Percentiles rank a stretch among this genome's conserved stretches.
Evolutionary conservation across 169 alveolate species (phyloP).

Genomic region (Cryptosporidium sp.): DNA sequence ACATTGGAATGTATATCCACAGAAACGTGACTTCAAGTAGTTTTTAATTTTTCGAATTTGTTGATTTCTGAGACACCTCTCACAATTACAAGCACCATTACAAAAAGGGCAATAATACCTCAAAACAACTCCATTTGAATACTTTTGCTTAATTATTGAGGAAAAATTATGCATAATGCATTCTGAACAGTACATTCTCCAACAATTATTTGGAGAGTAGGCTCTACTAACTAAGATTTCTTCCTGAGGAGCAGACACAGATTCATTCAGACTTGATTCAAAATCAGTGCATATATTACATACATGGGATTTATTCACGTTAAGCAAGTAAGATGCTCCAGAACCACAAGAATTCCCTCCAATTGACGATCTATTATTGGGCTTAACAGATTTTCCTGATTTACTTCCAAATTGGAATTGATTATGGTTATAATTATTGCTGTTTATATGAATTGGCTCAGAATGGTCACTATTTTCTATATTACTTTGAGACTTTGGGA

Average conservation of each 20-base stretch:
- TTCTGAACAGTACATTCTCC: constrained; percentile 76
- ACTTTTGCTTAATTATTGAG: constrained; percentile 59
- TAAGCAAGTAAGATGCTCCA: neutral
- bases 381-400: neutral
- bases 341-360: constrained; percentile 5
- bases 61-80: constrained; percentile 68
- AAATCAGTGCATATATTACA: constrained; percentile 48
- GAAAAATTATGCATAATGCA: constrained; percentile 73
- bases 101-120: constrained; percentile 73
- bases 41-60: constrained; percentile 62
- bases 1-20: constrained; percentile 40
- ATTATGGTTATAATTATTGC: neutral
- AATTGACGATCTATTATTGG: neutral
- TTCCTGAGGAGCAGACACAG: neutral
- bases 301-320: constrained; percentile 18
- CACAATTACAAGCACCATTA: constrained; percentile 68
- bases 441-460: neutral
- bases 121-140: constrained; percentile 58
- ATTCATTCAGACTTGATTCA: constrained; percentile 9
- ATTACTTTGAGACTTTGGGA: constrained; percentile 25
- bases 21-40: constrained; percentile 50
- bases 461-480: constrained; percentile 17
- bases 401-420: neutral
- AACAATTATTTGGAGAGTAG: constrained; percentile 57
- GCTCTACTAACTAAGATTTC: constrained; percentile 52